Base-by-base conservation (phyloP, 2,329 filamentous ascomycete genomes). In the Aspergillus fischeri region DNA sequence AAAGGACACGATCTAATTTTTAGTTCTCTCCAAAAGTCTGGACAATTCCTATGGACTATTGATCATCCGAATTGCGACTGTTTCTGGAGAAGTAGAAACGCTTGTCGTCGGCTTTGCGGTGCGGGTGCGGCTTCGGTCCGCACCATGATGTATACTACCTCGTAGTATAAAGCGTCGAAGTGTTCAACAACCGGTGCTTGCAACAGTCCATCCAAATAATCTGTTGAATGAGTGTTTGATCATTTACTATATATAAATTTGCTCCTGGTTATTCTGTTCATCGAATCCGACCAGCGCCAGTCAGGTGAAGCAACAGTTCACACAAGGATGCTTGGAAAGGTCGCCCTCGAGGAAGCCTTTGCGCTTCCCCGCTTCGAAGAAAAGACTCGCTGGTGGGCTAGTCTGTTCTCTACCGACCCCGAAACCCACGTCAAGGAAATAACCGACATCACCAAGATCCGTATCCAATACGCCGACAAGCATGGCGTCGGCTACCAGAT, bases 331-430 rank as follows among this genome's bases (percentile, higher is more conserved):
- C 71, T 80, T 11, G 84, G 85, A 58, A 87, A 87, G 61, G 78
- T 87, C 57, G 81, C 81, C 11, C 75, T 87, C 24, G 84, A 87
- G 68, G 84, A 87, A 72, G 83, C 83, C 14, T 86, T 86, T 60
- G 81, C 80, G 59, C 76, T 86, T 6, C 83, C 85, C 48, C 79
- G 83, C 35, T 78, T 86, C 60, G 76, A 80, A 49, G 82, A 86
- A 60, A 81, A 81, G 69, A 84, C 82, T 4, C 74, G 76, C 63
- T 86, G 83, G 83, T 86, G 83, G 83, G 85, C 84, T 1, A 72
- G 75, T 4, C 70, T 87, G 24, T 87, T 86, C 66, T 79, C 83
- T 14, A 75, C 80, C n/a, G 80, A 86, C 61, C 76, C 81, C 1
- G 82, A 84, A 10, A 82, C 81, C 68, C 84, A 87, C 59, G 77